These are phyloP conservation scores for Tricladium varicosporioides DNA, from an alignment of 2,329 filamentous ascomycete genomes.

Conservation along the genomic window DNA sequence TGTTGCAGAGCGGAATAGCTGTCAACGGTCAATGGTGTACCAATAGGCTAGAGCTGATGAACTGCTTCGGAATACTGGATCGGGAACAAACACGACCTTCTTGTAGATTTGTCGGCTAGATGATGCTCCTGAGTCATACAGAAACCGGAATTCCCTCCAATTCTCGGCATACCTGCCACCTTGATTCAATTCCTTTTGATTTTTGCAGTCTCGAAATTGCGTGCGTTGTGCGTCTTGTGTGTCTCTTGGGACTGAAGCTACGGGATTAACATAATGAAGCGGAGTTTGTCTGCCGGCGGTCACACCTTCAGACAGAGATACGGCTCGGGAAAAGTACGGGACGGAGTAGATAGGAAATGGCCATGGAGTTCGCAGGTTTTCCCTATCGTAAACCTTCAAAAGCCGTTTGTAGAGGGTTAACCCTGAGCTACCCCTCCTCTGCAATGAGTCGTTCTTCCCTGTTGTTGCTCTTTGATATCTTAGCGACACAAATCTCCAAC, in stretches of 20 bases:
- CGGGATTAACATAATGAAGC: no score
- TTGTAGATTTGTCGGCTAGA: background rate
- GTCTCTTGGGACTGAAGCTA: no score
- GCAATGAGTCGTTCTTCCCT: background rate
- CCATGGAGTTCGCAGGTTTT: background rate
- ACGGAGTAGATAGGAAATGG: background rate
- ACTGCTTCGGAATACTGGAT: no score
- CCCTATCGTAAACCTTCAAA: background rate
- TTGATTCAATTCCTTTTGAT: background rate
- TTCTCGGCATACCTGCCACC: background rate
- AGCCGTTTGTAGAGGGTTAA: background rate
- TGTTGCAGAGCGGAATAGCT: background rate
- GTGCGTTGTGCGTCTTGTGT: background rate
- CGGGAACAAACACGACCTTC: no score
- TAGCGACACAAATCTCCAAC: background rate
- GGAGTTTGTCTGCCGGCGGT: no score
- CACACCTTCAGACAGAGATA: background rate
- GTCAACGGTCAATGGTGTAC: background rate
- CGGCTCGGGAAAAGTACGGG: background rate
- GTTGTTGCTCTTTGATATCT: background rate
- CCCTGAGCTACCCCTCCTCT: background rate
- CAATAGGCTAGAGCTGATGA: no score
- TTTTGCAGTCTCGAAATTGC: background rate
- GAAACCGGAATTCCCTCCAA: background rate
- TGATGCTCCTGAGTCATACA: background rate